Evolutionary conservation across 805 yeast species (phyloP), one percentile per base, ranked within the genome.

Genomic region (Kodamaea nitidulidarum): DNA sequence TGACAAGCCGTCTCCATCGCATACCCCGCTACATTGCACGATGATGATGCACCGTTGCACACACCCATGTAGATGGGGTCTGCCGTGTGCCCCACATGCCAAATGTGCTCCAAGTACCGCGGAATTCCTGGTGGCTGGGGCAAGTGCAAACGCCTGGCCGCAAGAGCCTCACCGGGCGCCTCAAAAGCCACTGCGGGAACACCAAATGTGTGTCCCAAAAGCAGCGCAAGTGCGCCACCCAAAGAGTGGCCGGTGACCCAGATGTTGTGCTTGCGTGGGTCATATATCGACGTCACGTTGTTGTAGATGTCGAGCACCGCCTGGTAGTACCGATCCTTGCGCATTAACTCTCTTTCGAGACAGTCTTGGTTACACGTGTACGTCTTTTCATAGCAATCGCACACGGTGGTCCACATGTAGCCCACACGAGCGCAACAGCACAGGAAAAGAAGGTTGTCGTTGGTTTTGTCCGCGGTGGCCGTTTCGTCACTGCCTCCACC

Each of bases 1-100:
- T 93, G 98, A 57, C 98, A 93, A 33, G 81, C 82, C 0, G 96
- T 82, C 54, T 93, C 98, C 96, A 93, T 82, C 8, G 98, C 98
- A 60, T 88, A 93, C 0, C 98, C 98, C 1, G 86, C 96, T 7
- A 87, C 71, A 43, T 91, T 81, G 60, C 98, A 93, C 1, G 90
- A 63, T 0, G 95, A 82, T 3, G 91, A 79, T 1, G 93, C 95
- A 7, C 98, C 98, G 54, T 85, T 88, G 58, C 98, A 93, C 7
- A 88, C 90, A 0, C 98, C 98, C 91, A 90, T 84, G 54, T 73
- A 93, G 2, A 93, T 86, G 1, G 98, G 98, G 58, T 93, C 98
- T 0, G 96, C 98, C 2, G 93, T 93, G 58, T 93, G 91, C 2
- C 98, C 98, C 55, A 93, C 67, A 57, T 93, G 97, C 95, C 95